phyloP scores from a whole-genome alignment of 2,329 filamentous ascomycete species.

The Aspergillus ustus region DNA sequence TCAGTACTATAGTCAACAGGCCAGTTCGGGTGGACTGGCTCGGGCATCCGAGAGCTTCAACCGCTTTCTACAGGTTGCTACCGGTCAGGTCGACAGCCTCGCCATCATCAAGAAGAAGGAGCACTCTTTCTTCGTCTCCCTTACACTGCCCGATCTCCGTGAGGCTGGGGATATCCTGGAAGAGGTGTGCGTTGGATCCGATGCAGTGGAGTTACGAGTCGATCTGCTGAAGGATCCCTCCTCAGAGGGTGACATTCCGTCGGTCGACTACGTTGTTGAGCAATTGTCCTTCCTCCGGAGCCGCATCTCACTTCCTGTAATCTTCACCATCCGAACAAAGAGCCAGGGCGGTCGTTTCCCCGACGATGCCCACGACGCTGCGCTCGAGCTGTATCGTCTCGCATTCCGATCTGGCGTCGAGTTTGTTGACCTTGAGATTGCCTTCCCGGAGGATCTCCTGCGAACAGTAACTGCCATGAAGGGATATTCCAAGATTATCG shows the following conservation, averaged over 20 bases:
- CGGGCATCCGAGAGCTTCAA: conserved; percentile 70
- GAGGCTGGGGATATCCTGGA: conserved; percentile 68
- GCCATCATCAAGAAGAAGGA: conserved; percentile 65
- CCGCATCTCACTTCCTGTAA: conserved; percentile 74
- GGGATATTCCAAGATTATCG: conserved; percentile 81
- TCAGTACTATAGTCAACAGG: conserved; percentile 82
- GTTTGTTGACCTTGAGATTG: conserved; percentile 91
- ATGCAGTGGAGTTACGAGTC: conserved; percentile 92
- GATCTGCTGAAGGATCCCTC: conserved; percentile 81
- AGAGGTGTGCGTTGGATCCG: conserved; percentile 77
- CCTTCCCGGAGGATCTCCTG: conserved; percentile 77
- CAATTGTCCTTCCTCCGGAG: conserved; percentile 81
- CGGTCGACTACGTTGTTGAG: conserved; percentile 75
- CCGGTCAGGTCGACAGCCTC: conserved; percentile 62
- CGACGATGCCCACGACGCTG: conserved; percentile 72
- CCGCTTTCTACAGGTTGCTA: conserved; percentile 72
- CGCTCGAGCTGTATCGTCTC: conserved; percentile 74
- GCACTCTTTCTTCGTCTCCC: conserved; percentile 88
- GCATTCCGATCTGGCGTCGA: conserved; percentile 85
- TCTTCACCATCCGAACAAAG: conserved; percentile 87
- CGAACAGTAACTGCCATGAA: conserved; percentile 70
- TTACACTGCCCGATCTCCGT: conserved; percentile 78
- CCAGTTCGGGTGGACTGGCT: conserved; percentile 55
- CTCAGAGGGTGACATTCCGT: conserved; percentile 60
- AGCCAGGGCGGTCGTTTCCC: conserved; percentile 89